Base-by-base conservation (phyloP, 1,139 yeast species). In the Oligophagozyma castellii region DNA sequence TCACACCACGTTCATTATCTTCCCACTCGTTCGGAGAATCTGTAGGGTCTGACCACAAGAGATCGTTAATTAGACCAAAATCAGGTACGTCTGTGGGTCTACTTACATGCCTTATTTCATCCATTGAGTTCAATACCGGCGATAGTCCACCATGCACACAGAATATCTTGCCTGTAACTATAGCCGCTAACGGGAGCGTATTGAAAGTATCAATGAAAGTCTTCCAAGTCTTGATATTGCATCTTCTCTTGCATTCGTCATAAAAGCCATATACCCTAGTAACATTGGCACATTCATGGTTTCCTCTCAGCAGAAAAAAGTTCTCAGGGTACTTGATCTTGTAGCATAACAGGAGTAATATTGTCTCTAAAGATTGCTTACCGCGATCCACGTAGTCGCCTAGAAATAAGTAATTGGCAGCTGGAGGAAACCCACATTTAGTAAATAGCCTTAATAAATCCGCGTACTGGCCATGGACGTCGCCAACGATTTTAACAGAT, bases 371-470 rank as follows among this genome's bases (percentile, higher is more conserved):
- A 6, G 92, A 75, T 55, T 89, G 95, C 55, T 86, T 84, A 26
- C 98, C 98, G 40, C 98, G 68, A 57, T 89, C 98, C 27, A 89
- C 98, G 52, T 89, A 89, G 55, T 89, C 98, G 11, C 98, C 98
- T 32, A 89, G 56, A 44, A 89, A 86, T 37, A 89, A 61, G 56
- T 84, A 89, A 53, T 89, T 89, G 12, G 95, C 72, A 37, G 80
- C 72, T 3, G 98, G 98, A n/a, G 98, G 98, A 57, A 83, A 89
- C 14, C 96, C 98, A 61, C 96, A 86, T 60, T 81, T 83, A 28
- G 93, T 84, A 55, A 89, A 89, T 42, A 89, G 67, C 40, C 96
- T 70, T 39, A 89, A 74, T 43, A 89, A 61, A 56, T 89, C 98
- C 30, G 84, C 80, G 55, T 76, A 89, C 54, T 89, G 98, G 12